These are phyloP conservation scores for Penicillium cataractarum DNA, from an alignment of 495 filamentous ascomycete species.

Conservation along the genomic window DNA sequence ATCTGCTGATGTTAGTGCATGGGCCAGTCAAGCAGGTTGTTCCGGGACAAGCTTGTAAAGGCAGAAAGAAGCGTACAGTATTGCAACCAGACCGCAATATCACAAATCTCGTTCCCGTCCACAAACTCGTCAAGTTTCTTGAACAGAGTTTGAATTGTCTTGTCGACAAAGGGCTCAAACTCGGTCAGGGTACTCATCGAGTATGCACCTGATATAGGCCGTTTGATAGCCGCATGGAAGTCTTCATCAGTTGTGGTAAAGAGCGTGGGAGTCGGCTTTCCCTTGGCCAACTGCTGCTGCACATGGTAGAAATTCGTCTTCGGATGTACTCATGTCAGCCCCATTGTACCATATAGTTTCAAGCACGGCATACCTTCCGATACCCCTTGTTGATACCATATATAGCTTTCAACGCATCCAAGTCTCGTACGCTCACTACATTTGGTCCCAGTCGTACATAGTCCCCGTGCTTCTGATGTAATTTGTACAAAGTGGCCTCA, in stretches of 20 bases:
- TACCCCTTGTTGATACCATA: conserved; percentile 29
- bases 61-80: conserved; percentile 27
- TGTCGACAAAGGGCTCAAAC: conserved; percentile 43
- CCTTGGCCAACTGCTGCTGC: conserved; percentile 26
- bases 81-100: conserved; percentile 48
- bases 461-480: conserved; percentile 57
- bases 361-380: conserved; percentile 11
- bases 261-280: conserved; percentile 30
- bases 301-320: conserved; percentile 38
- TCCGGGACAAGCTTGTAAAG: neutral
- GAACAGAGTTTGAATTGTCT: conserved; percentile 35
- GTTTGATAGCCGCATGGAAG: conserved; percentile 42
- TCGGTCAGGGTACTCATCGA: conserved; percentile 41
- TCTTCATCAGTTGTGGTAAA: conserved; percentile 47
- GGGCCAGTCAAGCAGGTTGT: neutral
- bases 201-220: conserved; percentile 44
- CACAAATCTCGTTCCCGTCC: conserved; percentile 27
- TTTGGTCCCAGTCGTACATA: conserved; percentile 63
- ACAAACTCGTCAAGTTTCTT: conserved; percentile 40
- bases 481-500: conserved; percentile 31
- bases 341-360: neutral
- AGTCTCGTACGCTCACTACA: conserved; percentile 54
- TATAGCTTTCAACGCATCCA: conserved; percentile 37
- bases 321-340: neutral
- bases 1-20: conserved; percentile 22